Percentiles rank a stretch among this genome's conserved stretches.
Conservation (phyloP, 2,329 filamentous ascomycete genomes). For the Ambrosiella cleistominuta region DNA sequence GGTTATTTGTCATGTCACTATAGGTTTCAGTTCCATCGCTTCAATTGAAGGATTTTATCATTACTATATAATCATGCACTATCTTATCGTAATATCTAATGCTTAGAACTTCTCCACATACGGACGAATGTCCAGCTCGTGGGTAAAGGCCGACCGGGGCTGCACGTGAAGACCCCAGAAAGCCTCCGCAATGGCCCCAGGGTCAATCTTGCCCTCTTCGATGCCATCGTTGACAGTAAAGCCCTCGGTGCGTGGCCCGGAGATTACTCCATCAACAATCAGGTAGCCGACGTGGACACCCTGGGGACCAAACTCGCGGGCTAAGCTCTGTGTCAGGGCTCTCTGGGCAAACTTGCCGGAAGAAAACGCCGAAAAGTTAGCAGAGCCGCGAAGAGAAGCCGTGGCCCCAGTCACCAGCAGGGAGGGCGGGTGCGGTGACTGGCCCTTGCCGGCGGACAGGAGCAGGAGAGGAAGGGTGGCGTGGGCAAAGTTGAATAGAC, state of each 20-base stretch:
- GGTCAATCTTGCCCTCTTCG: constrained; percentile 47
- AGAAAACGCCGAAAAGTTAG: constrained; percentile 53
- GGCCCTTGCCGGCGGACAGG: constrained; percentile 36
- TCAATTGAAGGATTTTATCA: background rate
- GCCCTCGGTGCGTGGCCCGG: constrained; percentile 53
- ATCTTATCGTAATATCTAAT: background rate
- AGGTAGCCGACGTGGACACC: constrained; percentile 72
- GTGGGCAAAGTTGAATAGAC: constrained; percentile 63
- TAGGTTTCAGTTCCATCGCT: background rate
- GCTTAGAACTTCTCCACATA: constrained; percentile 66
- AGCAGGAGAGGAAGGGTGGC: constrained; percentile 47
- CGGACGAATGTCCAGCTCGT: constrained; percentile 65
- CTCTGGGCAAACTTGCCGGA: constrained; percentile 65
- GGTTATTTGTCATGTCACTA: background rate
- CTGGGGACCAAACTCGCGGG: constrained; percentile 67
- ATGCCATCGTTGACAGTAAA: constrained; percentile 26
- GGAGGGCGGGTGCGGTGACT: constrained; percentile 49
- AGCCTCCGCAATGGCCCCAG: constrained; percentile 66
- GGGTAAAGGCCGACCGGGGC: constrained; percentile 60
- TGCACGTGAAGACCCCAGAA: constrained; percentile 79
- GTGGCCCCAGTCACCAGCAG: constrained; percentile 80
- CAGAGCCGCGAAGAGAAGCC: constrained; percentile 56
- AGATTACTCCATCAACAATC: constrained; percentile 72
- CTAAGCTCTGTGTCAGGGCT: constrained; percentile 56
- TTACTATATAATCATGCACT: background rate